Conservation (phyloP, 2,329 filamentous ascomycete genomes). For the Calonectria hongkongensis region DNA sequence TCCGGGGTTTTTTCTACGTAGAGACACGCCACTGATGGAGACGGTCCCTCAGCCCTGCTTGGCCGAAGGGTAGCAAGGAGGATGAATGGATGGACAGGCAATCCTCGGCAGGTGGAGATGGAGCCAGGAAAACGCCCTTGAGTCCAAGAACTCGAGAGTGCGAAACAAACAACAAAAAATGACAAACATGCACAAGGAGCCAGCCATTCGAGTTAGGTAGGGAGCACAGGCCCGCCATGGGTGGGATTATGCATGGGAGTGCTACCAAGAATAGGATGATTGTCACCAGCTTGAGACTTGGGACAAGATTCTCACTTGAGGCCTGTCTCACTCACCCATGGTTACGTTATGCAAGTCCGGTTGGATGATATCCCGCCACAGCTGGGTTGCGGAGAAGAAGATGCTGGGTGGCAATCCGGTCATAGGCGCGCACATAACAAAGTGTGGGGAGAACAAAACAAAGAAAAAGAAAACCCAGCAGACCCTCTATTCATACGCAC, state of each 20-base stretch:
- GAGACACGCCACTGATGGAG: constrained; percentile 49
- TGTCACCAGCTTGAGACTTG: constrained; percentile 16
- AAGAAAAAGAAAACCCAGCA: not conserved
- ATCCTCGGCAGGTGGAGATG: constrained; percentile 19
- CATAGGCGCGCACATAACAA: constrained; percentile 10
- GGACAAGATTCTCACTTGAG: constrained; percentile 15
- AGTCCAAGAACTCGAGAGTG: not conserved
- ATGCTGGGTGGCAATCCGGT: constrained; percentile 42
- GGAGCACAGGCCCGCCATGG: constrained; percentile 19
- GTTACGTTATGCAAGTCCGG: constrained; percentile 43
- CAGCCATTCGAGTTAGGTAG: constrained; percentile 37
- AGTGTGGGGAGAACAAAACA: constrained; percentile 24
- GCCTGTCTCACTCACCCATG: constrained; percentile 29
- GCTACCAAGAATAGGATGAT: constrained; percentile 45
- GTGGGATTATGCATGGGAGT: constrained; percentile 45
- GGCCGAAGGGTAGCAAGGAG: constrained; percentile 6
- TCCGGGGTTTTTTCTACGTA: constrained; percentile 55
- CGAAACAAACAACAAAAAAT: constrained; percentile 15
- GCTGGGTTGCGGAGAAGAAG: constrained; percentile 39
- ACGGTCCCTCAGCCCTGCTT: constrained; percentile 22
- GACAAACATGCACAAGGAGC: constrained; percentile 41
- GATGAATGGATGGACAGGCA: constrained; percentile 15
- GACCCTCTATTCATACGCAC: constrained; percentile 16
- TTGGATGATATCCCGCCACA: constrained; percentile 40
- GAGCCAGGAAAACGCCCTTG: constrained; percentile 5